phyloP scores from a whole-genome alignment of 108 stramenopile genomes.

The Conticribra weissflogii region DNA sequence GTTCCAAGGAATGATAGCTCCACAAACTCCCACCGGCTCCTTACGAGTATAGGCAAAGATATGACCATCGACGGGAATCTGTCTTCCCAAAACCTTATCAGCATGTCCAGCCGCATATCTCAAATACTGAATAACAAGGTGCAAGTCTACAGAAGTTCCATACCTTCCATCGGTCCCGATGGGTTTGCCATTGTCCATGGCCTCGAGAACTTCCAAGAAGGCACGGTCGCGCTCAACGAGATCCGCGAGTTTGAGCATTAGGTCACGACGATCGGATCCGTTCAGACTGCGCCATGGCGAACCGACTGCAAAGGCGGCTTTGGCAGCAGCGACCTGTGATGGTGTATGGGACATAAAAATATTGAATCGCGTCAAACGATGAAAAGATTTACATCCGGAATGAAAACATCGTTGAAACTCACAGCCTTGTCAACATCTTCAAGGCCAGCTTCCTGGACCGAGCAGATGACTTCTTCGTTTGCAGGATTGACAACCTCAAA shows the following conservation, averaged over 20 bases:
- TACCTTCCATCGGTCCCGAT: not conserved
- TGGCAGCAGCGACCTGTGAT: constrained; percentile 39
- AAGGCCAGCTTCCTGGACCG: constrained; percentile 39
- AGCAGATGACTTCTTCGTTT: constrained; percentile 43
- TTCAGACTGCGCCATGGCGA: constrained; percentile 45
- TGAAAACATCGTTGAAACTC: too few species aligned
- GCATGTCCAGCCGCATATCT: constrained; percentile 67
- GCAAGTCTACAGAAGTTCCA: constrained; percentile 43
- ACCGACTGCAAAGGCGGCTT: constrained; percentile 38
- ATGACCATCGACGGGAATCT: constrained; percentile 24
- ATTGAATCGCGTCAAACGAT: too few species aligned
- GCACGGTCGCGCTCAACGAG: constrained; percentile 38
- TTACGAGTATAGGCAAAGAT: constrained; percentile 2
- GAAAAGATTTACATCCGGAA: too few species aligned
- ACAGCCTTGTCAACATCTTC: constrained; percentile 46
- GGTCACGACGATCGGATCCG: constrained; percentile 32
- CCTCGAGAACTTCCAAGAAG: constrained; percentile 45
- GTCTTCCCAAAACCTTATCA: constrained; percentile 52
- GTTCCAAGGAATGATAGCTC: constrained; percentile 75
- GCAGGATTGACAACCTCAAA: constrained; percentile 41
- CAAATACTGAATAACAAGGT: constrained; percentile 44
- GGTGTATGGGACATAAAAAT: too few species aligned
- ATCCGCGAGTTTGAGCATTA: constrained; percentile 40
- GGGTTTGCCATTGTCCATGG: constrained; percentile 32
- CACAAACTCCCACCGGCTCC: constrained; percentile 56